Evolutionary conservation across 2,329 filamentous ascomycete species (phyloP).

Genomic region (Fusarium setosum): DNA sequence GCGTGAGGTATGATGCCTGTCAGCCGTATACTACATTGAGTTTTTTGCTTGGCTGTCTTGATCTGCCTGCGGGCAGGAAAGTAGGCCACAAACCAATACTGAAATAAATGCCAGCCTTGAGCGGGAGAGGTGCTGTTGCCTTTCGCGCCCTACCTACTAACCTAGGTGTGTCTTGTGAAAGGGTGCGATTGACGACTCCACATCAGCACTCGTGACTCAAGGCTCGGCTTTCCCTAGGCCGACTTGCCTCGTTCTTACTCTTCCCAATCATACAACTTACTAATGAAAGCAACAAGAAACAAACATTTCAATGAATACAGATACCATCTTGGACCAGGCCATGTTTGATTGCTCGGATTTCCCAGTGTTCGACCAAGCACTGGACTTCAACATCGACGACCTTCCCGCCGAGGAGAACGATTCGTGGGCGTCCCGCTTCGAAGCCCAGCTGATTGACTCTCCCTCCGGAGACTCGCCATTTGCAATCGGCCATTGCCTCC

Average conservation of each 20-base stretch:
- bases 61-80: no score
- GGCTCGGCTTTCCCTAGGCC: background rate
- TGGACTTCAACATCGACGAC: background rate
- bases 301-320: background rate
- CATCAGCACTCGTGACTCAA: background rate
- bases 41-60: no score
- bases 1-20: no score
- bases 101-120: no score
- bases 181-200: background rate
- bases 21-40: no score
- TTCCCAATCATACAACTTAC: no score
- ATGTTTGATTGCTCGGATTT: background rate
- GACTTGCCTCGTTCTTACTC: no score
- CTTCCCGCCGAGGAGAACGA: constrained; percentile 12
- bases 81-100: no score
- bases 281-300: no score
- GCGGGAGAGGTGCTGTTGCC: no score
- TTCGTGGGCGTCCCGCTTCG: constrained; percentile 1
- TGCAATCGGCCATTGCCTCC: background rate
- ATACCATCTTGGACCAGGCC: background rate
- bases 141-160: no score
- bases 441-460: constrained; percentile 1
- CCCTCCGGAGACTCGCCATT: constrained; percentile 10
- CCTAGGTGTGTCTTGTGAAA: no score
- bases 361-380: background rate